Base-by-base conservation (phyloP, 1,139 yeast genomes). In the Sugiyamaella pinicola region DNA sequence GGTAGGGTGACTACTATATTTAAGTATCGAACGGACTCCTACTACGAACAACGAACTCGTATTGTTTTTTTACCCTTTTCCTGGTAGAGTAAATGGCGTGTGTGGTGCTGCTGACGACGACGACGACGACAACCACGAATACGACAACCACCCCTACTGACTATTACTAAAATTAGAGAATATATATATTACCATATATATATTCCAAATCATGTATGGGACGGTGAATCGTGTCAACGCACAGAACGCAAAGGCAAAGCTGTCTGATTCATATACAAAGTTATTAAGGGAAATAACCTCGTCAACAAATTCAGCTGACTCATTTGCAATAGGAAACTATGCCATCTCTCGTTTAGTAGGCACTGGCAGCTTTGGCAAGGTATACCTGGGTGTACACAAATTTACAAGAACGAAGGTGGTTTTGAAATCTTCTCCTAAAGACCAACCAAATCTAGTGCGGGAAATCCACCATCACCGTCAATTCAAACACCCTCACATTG, bases 391-490 rank as follows among this genome's bases (percentile, higher is more conserved):
- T 1, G 74, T 75, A 29, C 98, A 93, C 66, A 78, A 79, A 45
- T 75, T 89, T 47, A 78, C 96, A 9, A 82, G 83, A 55, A 76
- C 83, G 19, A 84, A 68, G 69, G 77, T 74, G 3, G 98, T 95
- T 26, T 70, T 93, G 54, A 93, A 93, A 64, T 85, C 93, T 55
- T 95, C 97, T 1, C 75, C 80, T n/a, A 81, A 84, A 52, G 81
- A 80, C 54, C 96, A 88, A 66, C 91, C 96, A 26, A 90, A 90
- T 63, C 78, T 93, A n/a, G 96, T 91, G 28, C 75, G 97, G 55
- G 99, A 93, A 64, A 89, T 89, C 33, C 90, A 87, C 65, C 95
- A 90, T 66, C 95, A 91, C 64, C 77, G 88, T 51, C 95, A 88
- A 65, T 82, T 93, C 61, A 80, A 80, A 47, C 96, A 90, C 64